phyloP scores from a whole-genome alignment of 2,329 filamentous ascomycete genomes.

The Ceratocystis eucalypticola region DNA sequence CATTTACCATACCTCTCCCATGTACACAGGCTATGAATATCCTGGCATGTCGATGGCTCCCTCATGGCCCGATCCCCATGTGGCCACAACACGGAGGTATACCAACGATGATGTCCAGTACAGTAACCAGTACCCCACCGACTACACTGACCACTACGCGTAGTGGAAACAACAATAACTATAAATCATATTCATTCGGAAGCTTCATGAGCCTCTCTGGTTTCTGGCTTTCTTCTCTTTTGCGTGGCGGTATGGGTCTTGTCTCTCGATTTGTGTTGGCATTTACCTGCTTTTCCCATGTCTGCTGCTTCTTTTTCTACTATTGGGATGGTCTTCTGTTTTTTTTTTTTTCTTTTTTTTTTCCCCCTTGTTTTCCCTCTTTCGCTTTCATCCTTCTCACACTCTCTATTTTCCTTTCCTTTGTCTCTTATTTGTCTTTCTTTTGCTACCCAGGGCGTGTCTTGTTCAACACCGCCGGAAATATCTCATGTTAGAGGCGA shows the following conservation, averaged over 20 bases:
- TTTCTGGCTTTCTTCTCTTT: neutral
- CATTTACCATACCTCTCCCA: neutral
- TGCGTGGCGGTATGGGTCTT: neutral
- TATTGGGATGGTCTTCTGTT: neutral
- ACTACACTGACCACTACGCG: neutral
- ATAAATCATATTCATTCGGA: neutral
- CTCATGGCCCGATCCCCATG: neutral
- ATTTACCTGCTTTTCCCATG: neutral
- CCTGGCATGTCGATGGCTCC: neutral
- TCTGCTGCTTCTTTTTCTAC: constrained; percentile 2
- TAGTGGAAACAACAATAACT: neutral
- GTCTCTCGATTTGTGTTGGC: neutral
- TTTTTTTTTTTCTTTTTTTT: neutral
- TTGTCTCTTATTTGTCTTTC: constrained; percentile 7
- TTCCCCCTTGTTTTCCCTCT: neutral
- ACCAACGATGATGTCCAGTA: constrained; percentile 6
- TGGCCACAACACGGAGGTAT: neutral
- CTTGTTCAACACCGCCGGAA: constrained; percentile 1
- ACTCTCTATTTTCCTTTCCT: constrained; percentile 7
- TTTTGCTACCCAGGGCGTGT: constrained; percentile 10
- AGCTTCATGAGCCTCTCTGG: neutral
- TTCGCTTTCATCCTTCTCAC: neutral
- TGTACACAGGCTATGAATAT: neutral
- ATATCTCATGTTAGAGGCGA: constrained; percentile 6
- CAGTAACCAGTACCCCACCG: constrained; percentile 5